Conservation (phyloP, 345 rosid genomes). For the Heritiera littoralis region DNA sequence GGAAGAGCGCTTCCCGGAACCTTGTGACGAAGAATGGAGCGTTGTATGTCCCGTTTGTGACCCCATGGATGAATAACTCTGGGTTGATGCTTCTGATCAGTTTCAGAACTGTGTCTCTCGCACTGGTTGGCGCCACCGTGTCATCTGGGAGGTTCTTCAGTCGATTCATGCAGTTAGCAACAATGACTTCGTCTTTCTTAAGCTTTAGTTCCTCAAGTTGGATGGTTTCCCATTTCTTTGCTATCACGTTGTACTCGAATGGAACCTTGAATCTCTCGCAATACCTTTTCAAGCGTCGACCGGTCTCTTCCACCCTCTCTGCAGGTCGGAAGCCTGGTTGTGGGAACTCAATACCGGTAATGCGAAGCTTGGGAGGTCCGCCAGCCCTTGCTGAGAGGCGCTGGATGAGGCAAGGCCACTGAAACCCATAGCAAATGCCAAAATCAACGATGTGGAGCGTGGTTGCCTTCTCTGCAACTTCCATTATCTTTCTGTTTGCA, state of each 20-base stretch:
- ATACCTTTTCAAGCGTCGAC: constrained; percentile 42
- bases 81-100: constrained; percentile 48
- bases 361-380: constrained; percentile 57
- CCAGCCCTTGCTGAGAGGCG: constrained; percentile 41
- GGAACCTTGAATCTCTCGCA: constrained; percentile 48
- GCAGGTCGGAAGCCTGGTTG: constrained; percentile 56
- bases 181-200: constrained; percentile 39
- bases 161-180: constrained; percentile 39
- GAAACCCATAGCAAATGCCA: constrained; percentile 52
- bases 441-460: constrained; percentile 56
- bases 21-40: constrained; percentile 52
- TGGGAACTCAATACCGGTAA: constrained; percentile 55
- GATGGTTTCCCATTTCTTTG: constrained; percentile 56
- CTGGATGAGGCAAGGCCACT: constrained; percentile 62
- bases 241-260: constrained; percentile 49
- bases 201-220: constrained; percentile 45
- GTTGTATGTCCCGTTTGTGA: constrained; percentile 45
- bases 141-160: constrained; percentile 51
- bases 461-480: constrained; percentile 33
- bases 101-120: constrained; percentile 46
- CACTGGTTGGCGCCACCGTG: constrained; percentile 39
- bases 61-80: constrained; percentile 37
- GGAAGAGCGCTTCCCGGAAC: constrained; percentile 56
- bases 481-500: constrained; percentile 37
- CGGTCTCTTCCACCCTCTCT: constrained; percentile 51